Evolutionary conservation across 2,329 filamentous ascomycete species (phyloP).

Genomic region (Ceratocystiopsis minuta): DNA sequence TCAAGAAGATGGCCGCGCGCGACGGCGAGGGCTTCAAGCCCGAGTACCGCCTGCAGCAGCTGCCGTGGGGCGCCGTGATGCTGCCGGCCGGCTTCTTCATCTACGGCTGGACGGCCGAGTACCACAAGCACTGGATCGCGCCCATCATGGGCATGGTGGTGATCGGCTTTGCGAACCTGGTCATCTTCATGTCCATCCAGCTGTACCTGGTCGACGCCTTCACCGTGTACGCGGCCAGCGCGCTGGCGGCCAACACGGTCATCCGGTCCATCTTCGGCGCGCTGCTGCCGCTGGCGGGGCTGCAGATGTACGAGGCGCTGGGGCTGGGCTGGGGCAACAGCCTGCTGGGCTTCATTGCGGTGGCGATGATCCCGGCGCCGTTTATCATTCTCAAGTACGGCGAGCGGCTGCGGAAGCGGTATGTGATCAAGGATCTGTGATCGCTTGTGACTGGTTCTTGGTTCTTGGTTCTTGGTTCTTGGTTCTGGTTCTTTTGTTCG

Average conservation of each 20-base stretch:
- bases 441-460: too few relatives aligned
- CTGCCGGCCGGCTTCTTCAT: slow-evolving; percentile 49
- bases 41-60: slow-evolving; percentile 45
- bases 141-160: slow-evolving; percentile 20
- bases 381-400: slow-evolving; percentile 64
- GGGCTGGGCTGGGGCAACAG: slow-evolving; percentile 63
- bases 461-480: too few relatives aligned
- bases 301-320: slow-evolving; percentile 32
- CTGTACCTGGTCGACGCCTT: slow-evolving; percentile 55
- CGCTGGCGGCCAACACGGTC: slow-evolving; percentile 54
- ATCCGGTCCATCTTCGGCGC: slow-evolving; percentile 55
- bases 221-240: slow-evolving; percentile 60
- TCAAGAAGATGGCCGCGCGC: slow-evolving; percentile 21
- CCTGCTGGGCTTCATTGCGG: slow-evolving; percentile 54
- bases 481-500: too few relatives aligned
- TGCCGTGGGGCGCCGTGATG: slow-evolving; percentile 41
- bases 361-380: slow-evolving; percentile 56
- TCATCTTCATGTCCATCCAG: slow-evolving; percentile 47
- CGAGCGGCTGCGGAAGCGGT: slow-evolving; percentile 47
- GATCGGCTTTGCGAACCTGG: slow-evolving; percentile 29
- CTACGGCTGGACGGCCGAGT: slow-evolving; percentile 49
- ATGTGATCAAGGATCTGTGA: slow-evolving; percentile 9
- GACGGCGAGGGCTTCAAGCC: slow-evolving; percentile 39
- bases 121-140: slow-evolving; percentile 18
- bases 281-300: slow-evolving; percentile 41